These are phyloP conservation scores for Aspergillus affinis DNA, from an alignment of 495 filamentous ascomycete species.

Conservation along the genomic window DNA sequence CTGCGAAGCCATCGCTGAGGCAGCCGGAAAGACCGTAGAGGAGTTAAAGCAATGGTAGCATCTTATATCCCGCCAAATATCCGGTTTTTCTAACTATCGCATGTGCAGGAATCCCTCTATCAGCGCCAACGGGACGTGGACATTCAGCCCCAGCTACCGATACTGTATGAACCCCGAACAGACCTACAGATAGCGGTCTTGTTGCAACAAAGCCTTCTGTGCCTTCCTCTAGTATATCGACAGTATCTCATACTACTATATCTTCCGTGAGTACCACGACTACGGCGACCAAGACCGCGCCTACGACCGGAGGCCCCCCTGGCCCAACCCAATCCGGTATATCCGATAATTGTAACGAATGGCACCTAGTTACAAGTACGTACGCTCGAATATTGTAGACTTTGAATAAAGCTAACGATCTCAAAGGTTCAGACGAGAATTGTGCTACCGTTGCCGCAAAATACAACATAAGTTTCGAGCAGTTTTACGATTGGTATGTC, in stretches of 20 bases:
- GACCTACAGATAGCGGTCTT: background rate
- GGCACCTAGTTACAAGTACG: conserved; percentile 16
- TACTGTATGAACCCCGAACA: conserved; percentile 12
- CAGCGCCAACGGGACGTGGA: conserved; percentile 10
- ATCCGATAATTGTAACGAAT: conserved; percentile 20
- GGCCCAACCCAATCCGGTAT: conserved; percentile 20
- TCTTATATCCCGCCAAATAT: background rate
- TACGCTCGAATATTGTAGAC: background rate
- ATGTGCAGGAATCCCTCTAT: conserved; percentile 10
- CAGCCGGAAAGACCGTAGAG: background rate
- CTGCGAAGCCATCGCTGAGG: conserved; percentile 8
- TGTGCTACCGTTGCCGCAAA: conserved; percentile 9
- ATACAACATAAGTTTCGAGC: conserved; percentile 25
- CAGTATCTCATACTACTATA: background rate
- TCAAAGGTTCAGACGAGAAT: conserved; percentile 2
- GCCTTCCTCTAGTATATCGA: background rate
- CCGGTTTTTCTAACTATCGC: background rate
- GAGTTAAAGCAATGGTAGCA: conserved; percentile 4
- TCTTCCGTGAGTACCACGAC: conserved; percentile 8
- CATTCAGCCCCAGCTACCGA: conserved; percentile 7
- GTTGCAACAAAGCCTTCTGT: background rate
- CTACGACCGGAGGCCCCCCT: conserved; percentile 12
- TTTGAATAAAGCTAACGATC: background rate
- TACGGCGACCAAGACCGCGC: conserved; percentile 4
- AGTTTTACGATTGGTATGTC: conserved; percentile 23